These are phyloP conservation scores for Botrytis cinerea DNA, from an alignment of 2,329 filamentous ascomycete genomes.

Conservation along the genomic window DNA sequence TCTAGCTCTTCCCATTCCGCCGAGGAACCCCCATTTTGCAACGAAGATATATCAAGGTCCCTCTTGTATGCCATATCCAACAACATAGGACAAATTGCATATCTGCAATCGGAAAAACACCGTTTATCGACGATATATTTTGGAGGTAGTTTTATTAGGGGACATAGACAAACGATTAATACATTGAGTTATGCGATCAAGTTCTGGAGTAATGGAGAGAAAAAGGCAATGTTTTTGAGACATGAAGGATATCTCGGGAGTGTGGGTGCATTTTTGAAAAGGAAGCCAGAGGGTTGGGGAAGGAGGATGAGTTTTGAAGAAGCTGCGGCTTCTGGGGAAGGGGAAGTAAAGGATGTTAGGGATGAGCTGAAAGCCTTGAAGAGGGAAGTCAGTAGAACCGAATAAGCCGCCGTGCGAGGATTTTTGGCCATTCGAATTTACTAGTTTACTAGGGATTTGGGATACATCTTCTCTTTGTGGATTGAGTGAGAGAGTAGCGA, in stretches of 20 bases:
- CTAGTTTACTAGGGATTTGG: neutral
- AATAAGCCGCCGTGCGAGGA: neutral
- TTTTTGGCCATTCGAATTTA: neutral
- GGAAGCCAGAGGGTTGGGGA: conserved; percentile 90
- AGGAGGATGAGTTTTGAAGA: conserved; percentile 65
- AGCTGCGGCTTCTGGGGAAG: conserved; percentile 16
- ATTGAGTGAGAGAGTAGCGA: neutral
- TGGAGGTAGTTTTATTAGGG: conserved; percentile 93
- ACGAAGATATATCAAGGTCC: conserved; percentile 85
- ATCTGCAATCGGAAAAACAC: conserved; percentile 95
- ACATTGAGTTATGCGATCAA: conserved; percentile 95
- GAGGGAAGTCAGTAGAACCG: neutral
- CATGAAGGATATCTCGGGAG: conserved; percentile 95
- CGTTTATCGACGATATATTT: conserved; percentile 93
- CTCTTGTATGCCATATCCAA: conserved; percentile 95
- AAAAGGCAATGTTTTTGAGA: conserved; percentile 92
- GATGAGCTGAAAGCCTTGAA: neutral
- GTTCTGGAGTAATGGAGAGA: conserved; percentile 93
- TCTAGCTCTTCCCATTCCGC: conserved; percentile 7
- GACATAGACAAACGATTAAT: conserved; percentile 96
- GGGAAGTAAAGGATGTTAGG: neutral
- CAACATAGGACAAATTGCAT: conserved; percentile 97
- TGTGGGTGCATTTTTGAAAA: conserved; percentile 90
- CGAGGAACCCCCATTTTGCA: conserved; percentile 58
- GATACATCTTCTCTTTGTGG: neutral